Base-by-base conservation (phyloP, 2,329 filamentous ascomycete genomes). In the Fusarium continuum region DNA sequence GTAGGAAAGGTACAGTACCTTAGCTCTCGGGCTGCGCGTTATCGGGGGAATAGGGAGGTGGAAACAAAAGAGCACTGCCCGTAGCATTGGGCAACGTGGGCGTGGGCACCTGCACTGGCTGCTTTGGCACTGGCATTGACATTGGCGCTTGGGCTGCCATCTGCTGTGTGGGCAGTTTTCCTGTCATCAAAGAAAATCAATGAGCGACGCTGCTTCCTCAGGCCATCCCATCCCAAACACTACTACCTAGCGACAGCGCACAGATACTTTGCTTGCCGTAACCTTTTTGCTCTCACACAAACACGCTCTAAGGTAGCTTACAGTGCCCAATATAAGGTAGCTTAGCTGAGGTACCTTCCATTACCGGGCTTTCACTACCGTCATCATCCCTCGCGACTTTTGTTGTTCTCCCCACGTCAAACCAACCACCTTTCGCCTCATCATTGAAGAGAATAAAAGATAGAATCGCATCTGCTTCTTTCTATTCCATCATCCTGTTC, bases 31-130 rank as follows among this genome's bases (percentile, higher is more conserved):
- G n/a, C n/a, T 39, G 45, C 44, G 35, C 23, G 20, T 63, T 60
- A 51, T 53, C 43, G 26, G 61, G 61, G 60, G 57, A 67, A 64
- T 64, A 64, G 58, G 45, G 62, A 65, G 59, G 59, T 66, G 58
- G 63, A 47, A 65, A 65, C 50, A 54, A 14, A n/a, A 25, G 31
- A 28, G 19, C 36, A 55, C 16, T 40, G 17, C 22, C 29, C 17
- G 25, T 46, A 38, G 38, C 31, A 31, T 55, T 54, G 52, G 38
- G 48, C 52, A 55, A 45, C 36, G 29, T 55, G 48, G 29, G 36
- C 23, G 26, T 55, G 48, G 29, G 36, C 23, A 22, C 16, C 26
- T 34, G 31, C 25, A 55, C 47, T 53, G 47, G 51, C 47, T 40
- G 31, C 32, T n/a, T n/a, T n/a, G n/a, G n/a, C n/a, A n/a, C n/a